phyloP scores from a whole-genome alignment of 2,329 filamentous ascomycete species.

The Aspergillus pseudoterreus region DNA sequence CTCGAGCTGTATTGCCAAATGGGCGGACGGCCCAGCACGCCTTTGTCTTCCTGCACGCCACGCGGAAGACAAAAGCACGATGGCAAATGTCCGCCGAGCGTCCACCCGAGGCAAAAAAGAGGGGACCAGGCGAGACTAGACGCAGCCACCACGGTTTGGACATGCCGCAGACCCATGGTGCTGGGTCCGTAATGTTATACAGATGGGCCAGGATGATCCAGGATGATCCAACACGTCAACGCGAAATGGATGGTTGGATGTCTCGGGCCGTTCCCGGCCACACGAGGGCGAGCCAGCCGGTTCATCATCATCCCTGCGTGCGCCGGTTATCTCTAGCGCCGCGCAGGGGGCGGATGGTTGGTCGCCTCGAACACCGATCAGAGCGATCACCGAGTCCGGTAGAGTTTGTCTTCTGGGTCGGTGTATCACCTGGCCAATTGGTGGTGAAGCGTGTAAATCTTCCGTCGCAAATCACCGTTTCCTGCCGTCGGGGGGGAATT shows the following conservation, averaged over 20 bases:
- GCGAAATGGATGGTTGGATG: conserved; percentile 2
- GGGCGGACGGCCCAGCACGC: too few relatives aligned
- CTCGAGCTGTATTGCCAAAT: too few relatives aligned
- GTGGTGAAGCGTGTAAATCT: not conserved
- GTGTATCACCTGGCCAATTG: not conserved
- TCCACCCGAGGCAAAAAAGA: not conserved
- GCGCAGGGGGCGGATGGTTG: not conserved
- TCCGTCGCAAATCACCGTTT: conserved; percentile 4
- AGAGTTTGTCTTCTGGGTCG: not conserved
- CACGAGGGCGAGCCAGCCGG: conserved; percentile 3
- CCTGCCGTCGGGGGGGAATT: not conserved
- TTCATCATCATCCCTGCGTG: too few relatives aligned
- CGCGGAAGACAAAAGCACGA: not conserved
- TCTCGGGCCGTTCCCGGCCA: conserved; percentile 19
- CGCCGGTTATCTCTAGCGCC: too few relatives aligned
- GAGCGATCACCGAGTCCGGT: too few relatives aligned
- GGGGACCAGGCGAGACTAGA: conserved; percentile 9
- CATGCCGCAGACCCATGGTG: conserved; percentile 14
- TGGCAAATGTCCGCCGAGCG: not conserved
- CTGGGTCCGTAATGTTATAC: conserved; percentile 13
- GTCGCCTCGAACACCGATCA: too few relatives aligned
- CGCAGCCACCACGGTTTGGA: conserved; percentile 13
- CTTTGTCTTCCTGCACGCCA: not conserved
- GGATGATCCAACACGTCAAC: conserved; percentile 13
- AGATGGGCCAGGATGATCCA: conserved; percentile 9